Base-by-base conservation (phyloP, 306 rosid genomes). In the Trichosanthes cucumerina region DNA sequence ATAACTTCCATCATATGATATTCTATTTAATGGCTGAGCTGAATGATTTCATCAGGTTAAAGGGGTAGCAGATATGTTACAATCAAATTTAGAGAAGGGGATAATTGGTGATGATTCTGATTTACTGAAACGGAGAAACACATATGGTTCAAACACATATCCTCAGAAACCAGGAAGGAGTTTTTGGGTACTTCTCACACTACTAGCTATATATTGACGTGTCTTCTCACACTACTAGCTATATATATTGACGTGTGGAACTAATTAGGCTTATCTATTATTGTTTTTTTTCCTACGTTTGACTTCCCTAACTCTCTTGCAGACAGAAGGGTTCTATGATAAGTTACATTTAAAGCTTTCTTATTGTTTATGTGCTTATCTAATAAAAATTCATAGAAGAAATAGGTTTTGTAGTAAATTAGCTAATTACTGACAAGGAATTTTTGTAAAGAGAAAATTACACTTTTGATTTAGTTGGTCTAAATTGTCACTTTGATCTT, bases 111-210 rank as follows among this genome's bases (percentile, higher is more conserved):
- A 91, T 84, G 97, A 93, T 69, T 87, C 83, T 31, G 99, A 91
- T 75, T 78, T 92, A 75, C 79, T 86, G n/a, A 91, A 85, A 77
- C 86, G 97, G 49, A 92, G 75, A 84, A 87, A 79, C 79, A 88
- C 86, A 9, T 96, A 86, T 83, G 98, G 98, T 69, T 87, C 99
- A 44, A 93, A 96, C 83, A 86, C 88, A 75, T 93, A 93, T 89
- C 98, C 98, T 38, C 82, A 65, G 78, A 93, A 93, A 82, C 90
- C 90, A 78, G 97, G 98, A 78, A 88, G 94, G 84, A 83, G 91
- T 83, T 90, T 96, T 81, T 85, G 87, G 96, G 98, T 90, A 86
- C 56, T 71, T 59, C 38, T 54, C 79, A 33, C 15, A 31, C 63
- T 18, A 8, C n/a, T 74, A 19, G 10, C 13, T 76, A 36, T 24